A percentile compares a stretch with the other conserved stretches of the same genome.
Conservation (phyloP, 805 yeast species). For the Vanderwaltozyma yarrowii region DNA sequence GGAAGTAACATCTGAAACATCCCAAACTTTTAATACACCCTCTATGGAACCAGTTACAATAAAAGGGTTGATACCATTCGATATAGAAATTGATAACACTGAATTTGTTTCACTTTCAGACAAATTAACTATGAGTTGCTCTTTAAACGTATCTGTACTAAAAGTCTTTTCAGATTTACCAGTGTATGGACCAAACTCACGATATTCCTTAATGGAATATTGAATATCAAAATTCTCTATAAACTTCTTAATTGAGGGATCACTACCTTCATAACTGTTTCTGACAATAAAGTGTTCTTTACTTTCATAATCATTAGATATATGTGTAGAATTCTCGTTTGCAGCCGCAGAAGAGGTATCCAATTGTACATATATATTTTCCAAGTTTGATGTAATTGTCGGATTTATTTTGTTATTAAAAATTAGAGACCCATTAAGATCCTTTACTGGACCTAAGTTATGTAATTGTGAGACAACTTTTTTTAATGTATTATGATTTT, state of each 20-base stretch:
- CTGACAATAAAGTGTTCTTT: constrained; percentile 29
- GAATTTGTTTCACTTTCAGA: constrained; percentile 47
- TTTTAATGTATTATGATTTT: too few species aligned
- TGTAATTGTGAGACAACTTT: neutral
- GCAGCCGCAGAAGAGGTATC: constrained; percentile 18
- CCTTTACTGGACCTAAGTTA: constrained; percentile 3
- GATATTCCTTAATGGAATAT: constrained; percentile 48
- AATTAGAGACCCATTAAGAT: constrained; percentile 28
- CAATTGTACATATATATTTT: constrained; percentile 38
- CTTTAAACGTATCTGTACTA: constrained; percentile 25
- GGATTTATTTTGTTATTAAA: constrained; percentile 32
- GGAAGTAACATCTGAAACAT: constrained; percentile 49
- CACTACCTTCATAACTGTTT: constrained; percentile 59
- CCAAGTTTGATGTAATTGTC: constrained; percentile 31
- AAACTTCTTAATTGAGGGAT: constrained; percentile 50
- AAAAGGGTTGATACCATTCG: constrained; percentile 48
- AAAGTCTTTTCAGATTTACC: constrained; percentile 4
- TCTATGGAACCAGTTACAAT: constrained; percentile 71
- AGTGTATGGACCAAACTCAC: constrained; percentile 49
- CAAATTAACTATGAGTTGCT: constrained; percentile 50
- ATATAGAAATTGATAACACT: constrained; percentile 46
- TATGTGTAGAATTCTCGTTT: neutral
- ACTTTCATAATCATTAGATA: constrained; percentile 10
- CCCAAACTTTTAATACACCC: constrained; percentile 75
- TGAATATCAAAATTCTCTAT: constrained; percentile 43